These are phyloP conservation scores for Corchorus capsularis DNA, from an alignment of 345 rosid species.

Conservation along the genomic window DNA sequence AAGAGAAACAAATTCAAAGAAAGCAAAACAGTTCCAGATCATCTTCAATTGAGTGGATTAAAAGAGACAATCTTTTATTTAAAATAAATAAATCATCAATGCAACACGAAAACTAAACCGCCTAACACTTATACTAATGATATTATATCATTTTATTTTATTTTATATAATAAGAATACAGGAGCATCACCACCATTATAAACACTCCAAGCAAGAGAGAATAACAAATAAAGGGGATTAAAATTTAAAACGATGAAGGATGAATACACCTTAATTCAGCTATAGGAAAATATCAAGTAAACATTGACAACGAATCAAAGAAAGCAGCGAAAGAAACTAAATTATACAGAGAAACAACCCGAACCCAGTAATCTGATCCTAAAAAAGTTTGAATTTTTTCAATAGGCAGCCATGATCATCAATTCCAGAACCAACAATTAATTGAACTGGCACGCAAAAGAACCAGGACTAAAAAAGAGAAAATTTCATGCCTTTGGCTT, in stretches of 20 bases:
- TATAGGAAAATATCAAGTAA: neutral
- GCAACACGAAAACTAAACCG: neutral
- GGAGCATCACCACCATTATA: neutral
- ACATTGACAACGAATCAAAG: neutral
- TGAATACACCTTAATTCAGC: neutral
- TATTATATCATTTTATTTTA: neutral
- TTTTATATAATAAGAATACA: neutral
- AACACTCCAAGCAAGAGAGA: neutral
- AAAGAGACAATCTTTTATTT: neutral
- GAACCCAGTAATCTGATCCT: neutral
- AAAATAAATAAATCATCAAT: neutral
- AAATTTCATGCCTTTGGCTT: conserved; percentile 23
- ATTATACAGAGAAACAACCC: neutral
- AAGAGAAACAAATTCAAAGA: neutral
- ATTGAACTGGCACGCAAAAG: neutral
- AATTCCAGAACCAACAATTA: neutral
- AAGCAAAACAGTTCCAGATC: too few species aligned
- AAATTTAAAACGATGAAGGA: neutral
- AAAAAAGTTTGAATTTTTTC: neutral
- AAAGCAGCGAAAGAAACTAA: neutral
- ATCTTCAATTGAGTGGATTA: neutral
- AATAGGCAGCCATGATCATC: conserved; percentile 8
- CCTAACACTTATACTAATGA: neutral
- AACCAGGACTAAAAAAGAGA: neutral
- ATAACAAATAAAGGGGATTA: neutral